Evolutionary conservation across 179 eudicot species (phyloP).

Genomic region (Actinidia chinensis): DNA sequence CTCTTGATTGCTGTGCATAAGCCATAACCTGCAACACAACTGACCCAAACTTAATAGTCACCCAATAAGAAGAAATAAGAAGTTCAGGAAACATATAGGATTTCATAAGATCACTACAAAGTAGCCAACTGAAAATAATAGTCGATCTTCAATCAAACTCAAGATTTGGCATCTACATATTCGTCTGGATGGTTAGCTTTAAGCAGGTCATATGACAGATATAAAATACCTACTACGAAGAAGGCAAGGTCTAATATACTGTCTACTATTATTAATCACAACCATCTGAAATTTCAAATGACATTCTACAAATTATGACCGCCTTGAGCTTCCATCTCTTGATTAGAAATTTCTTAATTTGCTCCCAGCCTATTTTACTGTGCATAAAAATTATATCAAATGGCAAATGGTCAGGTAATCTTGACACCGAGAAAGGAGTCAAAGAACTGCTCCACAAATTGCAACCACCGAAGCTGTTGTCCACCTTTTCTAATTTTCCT

Average conservation of each 20-base stretch:
- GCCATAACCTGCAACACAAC: constrained; percentile 54
- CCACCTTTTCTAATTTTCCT: background rate
- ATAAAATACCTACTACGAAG: background rate
- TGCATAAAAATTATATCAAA: background rate
- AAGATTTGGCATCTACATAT: background rate
- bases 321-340: background rate
- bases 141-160: background rate
- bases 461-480: background rate
- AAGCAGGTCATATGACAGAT: background rate
- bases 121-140: background rate
- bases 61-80: background rate
- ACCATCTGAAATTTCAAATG: background rate
- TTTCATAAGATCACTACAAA: background rate
- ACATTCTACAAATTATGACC: background rate
- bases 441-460: constrained; percentile 5
- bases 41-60: constrained; percentile 1
- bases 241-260: background rate
- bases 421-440: background rate
- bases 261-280: background rate
- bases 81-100: background rate
- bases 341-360: background rate
- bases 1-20: constrained; percentile 65
- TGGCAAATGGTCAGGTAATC: background rate
- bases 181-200: background rate
- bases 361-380: constrained; percentile 9